Base-by-base conservation (phyloP, 108 stramenopile genomes). In the Asterionellopsis glacialis region DNA sequence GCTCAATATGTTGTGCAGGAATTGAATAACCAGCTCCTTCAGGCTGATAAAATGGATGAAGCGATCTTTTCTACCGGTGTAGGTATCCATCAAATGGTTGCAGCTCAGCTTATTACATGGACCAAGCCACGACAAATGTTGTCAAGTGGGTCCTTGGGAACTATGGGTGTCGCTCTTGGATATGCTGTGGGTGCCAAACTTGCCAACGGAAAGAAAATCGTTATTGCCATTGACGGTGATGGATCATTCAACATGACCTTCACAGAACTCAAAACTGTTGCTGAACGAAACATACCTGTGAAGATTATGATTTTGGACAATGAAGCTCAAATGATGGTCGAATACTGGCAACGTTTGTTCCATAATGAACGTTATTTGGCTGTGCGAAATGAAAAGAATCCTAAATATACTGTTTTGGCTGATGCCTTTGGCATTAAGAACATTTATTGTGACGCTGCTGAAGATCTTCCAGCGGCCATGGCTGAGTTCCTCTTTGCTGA, bases 161-260 rank as follows among this genome's bases (percentile, higher is more conserved):
- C 94, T 11, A 95, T 95, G 94, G 94, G 94, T 38, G 91, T 89
- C 45, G 79, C 88, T 25, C 61, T 87, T 13, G 91, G 91, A 19
- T 90, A 88, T 61, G 79, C 76, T 57, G 90, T 95, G 51, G 94
- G 94, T 33, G 87, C 89, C 42, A 95, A 95, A 65, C 77, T 95
- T 24, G 94, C 94, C 23, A 91, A 93, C 65, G 72, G 79, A 21
- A 72, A 72, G 47, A 89, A 89, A 51, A 80, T 83, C 14, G 79
- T 79, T 38, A 87, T 95, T 63, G 73, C 84, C 39, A 72, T 95
- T 26, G 91, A 93, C 63, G 94, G 94, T 10, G 94, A 95, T 58
- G 91, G 90, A 19, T 85, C 83, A 25, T 95, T 93, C 77, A 90
- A 91, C 76, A 95, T 95, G 94, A 93, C 90, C 25, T 90, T 91